A percentile compares a stretch with the other conserved stretches of the same genome.
Conservation (phyloP, 1,284 basidiomycete genomes). For the Blastosporella zonata region DNA sequence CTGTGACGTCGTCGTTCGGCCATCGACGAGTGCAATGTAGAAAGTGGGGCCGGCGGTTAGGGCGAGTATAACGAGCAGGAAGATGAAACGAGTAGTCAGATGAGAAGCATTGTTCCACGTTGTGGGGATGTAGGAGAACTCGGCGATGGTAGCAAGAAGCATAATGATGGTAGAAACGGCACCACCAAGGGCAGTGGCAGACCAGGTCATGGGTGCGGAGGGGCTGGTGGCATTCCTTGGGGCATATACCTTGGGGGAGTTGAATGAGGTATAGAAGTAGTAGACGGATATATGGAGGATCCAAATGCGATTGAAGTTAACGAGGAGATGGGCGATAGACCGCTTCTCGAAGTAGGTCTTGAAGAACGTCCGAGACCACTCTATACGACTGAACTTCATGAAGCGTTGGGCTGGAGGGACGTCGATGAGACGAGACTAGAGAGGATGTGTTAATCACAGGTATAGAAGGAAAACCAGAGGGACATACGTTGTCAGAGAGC, state of each 20-base stretch:
- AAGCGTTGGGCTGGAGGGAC: slow-evolving; percentile 88
- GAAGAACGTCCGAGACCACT: slow-evolving; percentile 93
- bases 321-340: slow-evolving; percentile 86
- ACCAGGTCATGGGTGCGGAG: slow-evolving; percentile 85
- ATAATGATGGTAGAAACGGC: slow-evolving; percentile 88
- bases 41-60: slow-evolving; percentile 88
- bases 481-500: slow-evolving; percentile 77
- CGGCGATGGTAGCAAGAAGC: slow-evolving; percentile 87
- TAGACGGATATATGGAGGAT: slow-evolving; percentile 88
- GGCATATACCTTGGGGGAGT: slow-evolving; percentile 92
- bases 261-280: slow-evolving; percentile 95
- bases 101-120: slow-evolving; percentile 98
- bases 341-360: slow-evolving; percentile 97
- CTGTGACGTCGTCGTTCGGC: slow-evolving; percentile 42
- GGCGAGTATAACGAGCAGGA: slow-evolving; percentile 83
- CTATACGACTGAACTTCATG: slow-evolving; percentile 85
- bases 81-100: slow-evolving; percentile 83
- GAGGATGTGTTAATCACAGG: background rate
- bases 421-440: slow-evolving; percentile 84
- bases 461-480: slow-evolving; percentile 3
- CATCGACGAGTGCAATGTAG: slow-evolving; percentile 83
- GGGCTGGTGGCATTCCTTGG: slow-evolving; percentile 56
- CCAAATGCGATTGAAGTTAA: slow-evolving; percentile 98
- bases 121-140: slow-evolving; percentile 95
- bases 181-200: slow-evolving; percentile 88